Evolutionary conservation across 495 filamentous ascomycete species (phyloP).

Genomic region (Neurospora sp.): DNA sequence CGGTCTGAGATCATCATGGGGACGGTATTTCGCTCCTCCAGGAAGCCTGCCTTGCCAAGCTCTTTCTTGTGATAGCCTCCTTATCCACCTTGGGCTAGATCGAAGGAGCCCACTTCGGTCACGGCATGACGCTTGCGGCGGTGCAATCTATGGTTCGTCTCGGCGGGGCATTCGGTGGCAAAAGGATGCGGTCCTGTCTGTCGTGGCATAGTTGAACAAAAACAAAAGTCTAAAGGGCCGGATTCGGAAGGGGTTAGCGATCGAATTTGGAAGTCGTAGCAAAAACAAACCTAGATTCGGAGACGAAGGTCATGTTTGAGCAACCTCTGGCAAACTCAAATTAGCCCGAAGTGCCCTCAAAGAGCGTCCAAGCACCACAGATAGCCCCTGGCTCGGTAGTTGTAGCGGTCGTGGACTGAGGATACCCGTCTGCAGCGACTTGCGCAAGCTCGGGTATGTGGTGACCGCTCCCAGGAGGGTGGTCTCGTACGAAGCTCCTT

Average conservation of each 20-base stretch:
- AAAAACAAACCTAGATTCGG: constrained; percentile 15
- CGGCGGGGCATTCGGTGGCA: constrained; percentile 7
- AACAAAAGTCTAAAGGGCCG: constrained; percentile 9
- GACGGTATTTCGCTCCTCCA: neutral
- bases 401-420: neutral
- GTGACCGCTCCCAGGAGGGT: constrained; percentile 20
- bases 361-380: neutral
- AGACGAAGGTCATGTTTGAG: constrained; percentile 11
- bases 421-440: neutral
- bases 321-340: constrained; percentile 15
- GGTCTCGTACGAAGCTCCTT: constrained; percentile 13
- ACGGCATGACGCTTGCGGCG: constrained; percentile 10
- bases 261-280: constrained; percentile 18
- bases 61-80: constrained; percentile 3
- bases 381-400: neutral
- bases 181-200: constrained; percentile 10
- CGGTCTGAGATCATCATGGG: neutral
- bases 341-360: neutral
- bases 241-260: constrained; percentile 23
- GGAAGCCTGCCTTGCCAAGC: neutral
- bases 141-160: constrained; percentile 11
- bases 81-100: constrained; percentile 1
- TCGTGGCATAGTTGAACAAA: constrained; percentile 14
- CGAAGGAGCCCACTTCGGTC: constrained; percentile 7
- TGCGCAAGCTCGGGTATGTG: constrained; percentile 12